Base-by-base conservation (phyloP, 1,139 yeast genomes). In the Zygoascus sp. region DNA sequence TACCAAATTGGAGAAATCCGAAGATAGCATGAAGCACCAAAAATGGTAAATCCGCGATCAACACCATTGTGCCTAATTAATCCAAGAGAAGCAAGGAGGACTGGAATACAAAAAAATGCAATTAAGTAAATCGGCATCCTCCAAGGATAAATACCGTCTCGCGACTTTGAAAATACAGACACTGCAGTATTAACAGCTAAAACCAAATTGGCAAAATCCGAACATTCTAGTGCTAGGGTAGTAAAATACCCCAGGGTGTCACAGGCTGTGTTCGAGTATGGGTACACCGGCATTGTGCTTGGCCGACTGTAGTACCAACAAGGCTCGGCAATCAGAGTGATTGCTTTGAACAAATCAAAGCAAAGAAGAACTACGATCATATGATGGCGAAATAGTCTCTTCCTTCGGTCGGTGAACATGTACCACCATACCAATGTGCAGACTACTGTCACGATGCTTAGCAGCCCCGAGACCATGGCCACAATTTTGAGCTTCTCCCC, bases 161-260 rank as follows among this genome's bases (percentile, higher is more conserved):
- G 7, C 3, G 44, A 28, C 10, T 28, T 21, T 2, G 32, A 42
- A 21, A 53, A 48, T 2, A 60, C 63, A 34, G 65, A 56, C 53
- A 49, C n/a, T 22, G 80, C 84, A 9, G 92, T 83, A 65, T 88
- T 95, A 16, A 86, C 63, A 1, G 96, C 95, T 65, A 88, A 83
- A 35, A 84, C 74, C 32, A 87, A 67, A 47, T 87, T 85, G 25
- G 92, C 88, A 40, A 85, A 65, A 64, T 88, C 96, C 17, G 50
- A 48, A 9, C 57, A 57, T 43, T 53, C 58, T 19, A 54, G 44
- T 2, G 87, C 74, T 34, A 81, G 73, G 0, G 89, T 85, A 0
- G 94, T 82, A 63, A 86, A 77, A 69, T 84, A 86, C 1, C 95
- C 96, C 21, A 85, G 73, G 10, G 77, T 79, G 58, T 83, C 79